Base-by-base conservation (phyloP, 1,139 yeast species). In the Saccharomyces hybrid region DNA sequence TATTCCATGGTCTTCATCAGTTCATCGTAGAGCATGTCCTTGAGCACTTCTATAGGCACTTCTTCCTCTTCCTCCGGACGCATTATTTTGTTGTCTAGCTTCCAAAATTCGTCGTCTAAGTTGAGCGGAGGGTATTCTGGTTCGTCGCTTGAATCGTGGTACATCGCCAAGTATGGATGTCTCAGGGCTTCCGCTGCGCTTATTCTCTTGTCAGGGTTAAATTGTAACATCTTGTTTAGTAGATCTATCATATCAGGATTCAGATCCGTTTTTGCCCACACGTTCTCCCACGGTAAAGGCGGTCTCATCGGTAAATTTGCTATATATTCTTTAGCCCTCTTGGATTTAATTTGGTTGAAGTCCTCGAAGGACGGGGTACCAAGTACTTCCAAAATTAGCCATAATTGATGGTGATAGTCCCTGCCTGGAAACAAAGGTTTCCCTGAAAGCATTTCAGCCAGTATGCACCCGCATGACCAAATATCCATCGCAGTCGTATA, bases 381-480 rank as follows among this genome's bases (percentile, higher is more conserved):
- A 49, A 85, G 68, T 0, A 82, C 68, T 54, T 82, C 81, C 55
- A 85, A 75, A 16, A 85, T 84, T 46, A 83, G 67, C 64, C 81
- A 74, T 55, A 85, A 68, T 63, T 85, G 93, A 64, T 83, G 79
- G 60, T 81, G 81, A 66, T 83, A 85, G 66, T 85, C 90, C 50
- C 82, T 77, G 0, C 96, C 96, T 0, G 96, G 95, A 65, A 88
- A 88, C 49, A 89, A 69, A 0, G 95, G 90, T 57, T 73, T 72
- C 1, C 86, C 81, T 1, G 79, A 73, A 38, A 83, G 71, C 73
- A 83, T 71, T 65, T 85, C 93, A 0, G 85, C 89, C 49, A 85
- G 67, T 23, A 85, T 84, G 66, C 93, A 85, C 1, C 93, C 93
- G 16, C 84, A 88, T 0, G 89, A 82, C 93, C 93, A 85, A 11